Base-by-base conservation (phyloP, 306 rosid genomes). In the Sindora glabra region DNA sequence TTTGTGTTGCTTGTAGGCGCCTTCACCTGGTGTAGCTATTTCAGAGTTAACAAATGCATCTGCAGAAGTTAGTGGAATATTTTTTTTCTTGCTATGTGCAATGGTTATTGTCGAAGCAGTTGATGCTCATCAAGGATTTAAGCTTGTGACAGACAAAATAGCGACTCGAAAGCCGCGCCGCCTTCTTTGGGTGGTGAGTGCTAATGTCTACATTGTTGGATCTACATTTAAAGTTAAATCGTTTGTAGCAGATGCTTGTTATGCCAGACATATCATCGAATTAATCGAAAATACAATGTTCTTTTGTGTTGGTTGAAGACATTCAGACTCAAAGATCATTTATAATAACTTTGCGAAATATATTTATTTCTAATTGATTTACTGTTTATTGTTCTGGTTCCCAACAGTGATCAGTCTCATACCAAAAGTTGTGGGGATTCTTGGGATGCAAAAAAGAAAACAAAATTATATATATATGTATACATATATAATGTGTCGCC, bases 51-150 rank as follows among this genome's bases (percentile, higher is more conserved):
- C 82, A 47, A 92, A 73, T 58, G 92, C 98, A 14, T 88, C 94
- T 62, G 90, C 86, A 1, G 98, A 88, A 92, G 95, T 88, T 67
- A 88, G 96, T 74, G 94, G 86, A 74, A 88, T 92, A 74, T 95
- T 92, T 67, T 92, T 88, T 76, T 92, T 92, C 85, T 60, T 92
- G 83, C 86, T 92, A 51, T 95, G 98, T 49, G 98, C 98, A 50
- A 92, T 92, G 98, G 88, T 95, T 50, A 92, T 92, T 52, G 96
- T 92, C 45, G 96, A 92, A 73, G 80, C 88, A 36, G 62, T 92
- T 56, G 96, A 92, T 47, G 85, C 98, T 59, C 98, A 92, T 88
- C 98, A 88, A 76, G 96, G 98, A 67, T 92, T 92, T 78, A 92
- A 92, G 80, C 74, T 92, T 75, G 95, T 92, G 74, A 83, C 96